Percentiles rank a stretch among this genome's conserved stretches.
phyloP scores from a whole-genome alignment of 345 rosid genomes.

The Moricandia arvensis region DNA sequence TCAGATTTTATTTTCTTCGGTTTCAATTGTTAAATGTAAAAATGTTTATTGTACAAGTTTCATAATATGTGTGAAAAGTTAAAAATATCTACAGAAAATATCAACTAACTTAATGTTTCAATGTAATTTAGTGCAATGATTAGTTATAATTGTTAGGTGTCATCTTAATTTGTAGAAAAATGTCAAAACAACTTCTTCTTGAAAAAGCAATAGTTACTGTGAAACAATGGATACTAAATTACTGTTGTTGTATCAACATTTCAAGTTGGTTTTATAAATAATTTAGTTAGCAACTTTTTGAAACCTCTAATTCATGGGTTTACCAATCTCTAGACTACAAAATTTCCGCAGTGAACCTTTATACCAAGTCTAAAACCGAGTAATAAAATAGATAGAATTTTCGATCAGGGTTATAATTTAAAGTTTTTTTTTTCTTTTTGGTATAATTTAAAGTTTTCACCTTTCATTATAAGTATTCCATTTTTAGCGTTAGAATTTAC shows the following conservation, averaged over 20 bases:
- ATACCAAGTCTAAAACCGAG: not conserved
- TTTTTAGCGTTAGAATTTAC: not conserved
- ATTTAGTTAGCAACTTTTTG: not conserved
- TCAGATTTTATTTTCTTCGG: too few species aligned
- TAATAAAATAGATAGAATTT: not conserved
- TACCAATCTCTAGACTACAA: not conserved
- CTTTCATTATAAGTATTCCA: not conserved
- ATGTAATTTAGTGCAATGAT: not conserved
- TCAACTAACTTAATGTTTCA: not conserved
- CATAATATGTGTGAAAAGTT: not conserved
- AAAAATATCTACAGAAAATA: not conserved
- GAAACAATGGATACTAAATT: too few species aligned
- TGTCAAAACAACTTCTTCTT: too few species aligned
- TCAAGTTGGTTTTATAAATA: too few species aligned
- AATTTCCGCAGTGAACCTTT: not conserved
- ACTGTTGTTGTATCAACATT: too few species aligned
- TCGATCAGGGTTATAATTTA: not conserved
- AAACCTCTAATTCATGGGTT: not conserved
- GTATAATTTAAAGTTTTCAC: not conserved
- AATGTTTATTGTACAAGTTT: not conserved
- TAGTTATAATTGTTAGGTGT: not conserved
- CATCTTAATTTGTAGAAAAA: not conserved
- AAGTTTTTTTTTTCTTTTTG: too few species aligned
- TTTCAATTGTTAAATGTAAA: too few species aligned
- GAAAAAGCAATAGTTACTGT: not conserved